These are phyloP conservation scores for Clavispora santaluciae DNA, from an alignment of 805 yeast species.

Conservation along the genomic window DNA sequence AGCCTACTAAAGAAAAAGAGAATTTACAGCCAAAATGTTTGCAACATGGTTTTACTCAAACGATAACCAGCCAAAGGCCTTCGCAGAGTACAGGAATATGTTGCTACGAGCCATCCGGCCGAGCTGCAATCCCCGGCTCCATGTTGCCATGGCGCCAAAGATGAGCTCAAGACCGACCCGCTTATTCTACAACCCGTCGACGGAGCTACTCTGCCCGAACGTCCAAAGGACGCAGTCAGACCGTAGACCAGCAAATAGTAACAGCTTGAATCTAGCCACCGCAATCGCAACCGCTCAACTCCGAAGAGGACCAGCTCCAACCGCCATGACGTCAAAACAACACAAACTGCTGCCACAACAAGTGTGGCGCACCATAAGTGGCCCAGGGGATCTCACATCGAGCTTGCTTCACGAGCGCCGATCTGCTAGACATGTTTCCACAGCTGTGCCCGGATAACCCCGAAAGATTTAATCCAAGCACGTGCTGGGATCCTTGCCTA, in stretches of 20 bases:
- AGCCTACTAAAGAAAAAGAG: neutral
- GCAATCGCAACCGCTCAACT: constrained; percentile 47
- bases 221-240: constrained; percentile 21
- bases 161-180: constrained; percentile 61
- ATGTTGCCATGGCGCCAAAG: constrained; percentile 22
- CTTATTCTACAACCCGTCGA: constrained; percentile 90
- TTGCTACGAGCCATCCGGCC: constrained; percentile 72
- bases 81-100: constrained; percentile 99
- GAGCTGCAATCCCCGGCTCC: constrained; percentile 48
- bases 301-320: constrained; percentile 38
- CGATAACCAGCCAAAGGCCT: constrained; percentile 87
- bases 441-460: constrained; percentile 27
- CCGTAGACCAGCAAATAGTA: neutral
- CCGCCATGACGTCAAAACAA: constrained; percentile 7
- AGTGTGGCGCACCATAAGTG: neutral
- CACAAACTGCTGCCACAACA: constrained; percentile 6
- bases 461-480: constrained; percentile 22
- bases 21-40: constrained; percentile 47
- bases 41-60: constrained; percentile 99
- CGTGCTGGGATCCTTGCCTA: constrained; percentile 41
- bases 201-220: constrained; percentile 89
- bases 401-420: constrained; percentile 74
- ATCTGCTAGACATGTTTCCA: constrained; percentile 46
- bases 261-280: constrained; percentile 14
- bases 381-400: constrained; percentile 14